Evolutionary conservation across 2,329 filamentous ascomycete genomes (phyloP).

Genomic region (Stagonosporopsis chrysanthemi): DNA sequence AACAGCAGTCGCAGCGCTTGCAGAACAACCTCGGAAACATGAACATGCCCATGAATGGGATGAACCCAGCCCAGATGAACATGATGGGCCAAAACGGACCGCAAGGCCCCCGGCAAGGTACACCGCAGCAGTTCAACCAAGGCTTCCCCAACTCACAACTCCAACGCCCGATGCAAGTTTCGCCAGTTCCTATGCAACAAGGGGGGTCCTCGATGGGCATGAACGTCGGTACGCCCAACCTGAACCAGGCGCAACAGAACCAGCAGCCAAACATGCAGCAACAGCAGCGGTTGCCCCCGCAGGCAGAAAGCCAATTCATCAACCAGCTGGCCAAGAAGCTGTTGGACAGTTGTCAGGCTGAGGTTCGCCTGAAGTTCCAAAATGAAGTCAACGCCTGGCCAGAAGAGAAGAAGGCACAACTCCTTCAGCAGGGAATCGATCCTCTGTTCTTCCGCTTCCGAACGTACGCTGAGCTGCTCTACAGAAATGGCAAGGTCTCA

Average conservation of each 20-base stretch:
- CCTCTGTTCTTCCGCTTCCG: conserved; percentile 61
- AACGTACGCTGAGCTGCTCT: conserved; percentile 53
- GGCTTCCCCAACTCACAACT: conserved; percentile 58
- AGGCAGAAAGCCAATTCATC: conserved; percentile 45
- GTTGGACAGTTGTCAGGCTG: conserved; percentile 55
- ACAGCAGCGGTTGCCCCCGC: conserved; percentile 22
- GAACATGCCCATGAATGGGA: conserved; percentile 41
- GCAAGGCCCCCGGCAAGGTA: conserved; percentile 48
- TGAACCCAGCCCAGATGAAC: conserved; percentile 44
- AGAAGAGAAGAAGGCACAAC: conserved; percentile 56
- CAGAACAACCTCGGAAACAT: conserved; percentile 32
- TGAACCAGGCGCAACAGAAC: conserved; percentile 40
- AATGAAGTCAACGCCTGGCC: conserved; percentile 53
- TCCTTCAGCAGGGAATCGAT: conserved; percentile 56
- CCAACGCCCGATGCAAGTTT: conserved; percentile 59
- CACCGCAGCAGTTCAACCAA: conserved; percentile 52
- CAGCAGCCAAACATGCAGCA: conserved; percentile 43
- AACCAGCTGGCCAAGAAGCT: conserved; percentile 57
- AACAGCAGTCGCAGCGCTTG: conserved; percentile 39
- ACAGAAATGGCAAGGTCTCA: conserved; percentile 31
- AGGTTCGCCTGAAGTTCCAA: conserved; percentile 56
- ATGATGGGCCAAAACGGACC: conserved; percentile 48
- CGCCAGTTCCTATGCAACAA: conserved; percentile 54
- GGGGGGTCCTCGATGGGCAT: conserved; percentile 44
- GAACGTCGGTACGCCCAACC: conserved; percentile 33